Evolutionary conservation across 2,329 filamentous ascomycete genomes (phyloP), one percentile per base, ranked within the genome.

Genomic region (Sporothrix sp.): DNA sequence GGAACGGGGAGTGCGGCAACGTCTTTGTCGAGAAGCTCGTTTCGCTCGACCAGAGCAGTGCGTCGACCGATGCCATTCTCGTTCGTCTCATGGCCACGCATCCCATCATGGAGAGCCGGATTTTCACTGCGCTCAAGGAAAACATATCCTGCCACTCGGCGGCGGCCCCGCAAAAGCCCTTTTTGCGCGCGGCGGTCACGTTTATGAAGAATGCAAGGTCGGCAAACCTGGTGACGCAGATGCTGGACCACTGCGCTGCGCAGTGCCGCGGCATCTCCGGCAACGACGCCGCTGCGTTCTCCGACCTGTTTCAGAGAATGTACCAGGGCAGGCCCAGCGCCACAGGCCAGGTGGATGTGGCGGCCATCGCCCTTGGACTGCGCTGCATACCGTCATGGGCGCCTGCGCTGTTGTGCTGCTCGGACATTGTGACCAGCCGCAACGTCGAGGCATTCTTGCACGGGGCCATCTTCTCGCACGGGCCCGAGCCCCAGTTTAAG

Each of bases 11-110:
- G 38, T 30, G 42, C 14, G 57, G 60, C 48, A 79, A 75, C 55
- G 66, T 80, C n/a, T 79, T 85, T 48, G 62, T 84, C 21, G 79
- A 81, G 60, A 87, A 84, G 61, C 69, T 89, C 23, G 69, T 89
- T 25, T 68, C 70, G 18, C 71, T 84, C 44, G 74, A 82, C 55
- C 76, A 82, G 59, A 81, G 79, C 65, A 0, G 55, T 2, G 68
- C 70, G n/a, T n/a, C n/a, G 2, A 79, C 76, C 2, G 69, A 75
- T 45, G 67, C 65, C 11, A 83, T 89, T 48, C 62, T 89, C 44
- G 65, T 65, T 33, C 68, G 72, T 3, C 69, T 88, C 32, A 65
- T 85, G 37, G 64, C 68, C n/a, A 66, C 75, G 18, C 73, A 75
- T 50, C 63, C 68, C 1, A 58, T 67, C 7, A 71, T 81, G 63